These are phyloP conservation scores for Skeletonema costatum DNA, from an alignment of 108 stramenopile genomes.

Conservation along the genomic window DNA sequence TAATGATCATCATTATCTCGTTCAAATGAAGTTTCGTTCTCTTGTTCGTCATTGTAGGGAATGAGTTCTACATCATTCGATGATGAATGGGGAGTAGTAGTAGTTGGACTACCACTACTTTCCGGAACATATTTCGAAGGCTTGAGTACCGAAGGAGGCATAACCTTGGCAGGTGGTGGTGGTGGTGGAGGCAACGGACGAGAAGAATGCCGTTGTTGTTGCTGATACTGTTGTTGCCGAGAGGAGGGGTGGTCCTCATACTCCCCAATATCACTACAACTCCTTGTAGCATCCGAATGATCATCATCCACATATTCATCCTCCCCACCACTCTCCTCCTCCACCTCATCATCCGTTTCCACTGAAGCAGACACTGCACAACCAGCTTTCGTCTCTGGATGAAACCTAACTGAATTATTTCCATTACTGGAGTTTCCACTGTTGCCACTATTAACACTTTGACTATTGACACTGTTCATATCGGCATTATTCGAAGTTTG, in stretches of 20 bases:
- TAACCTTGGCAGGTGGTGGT: neutral
- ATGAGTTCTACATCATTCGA: neutral
- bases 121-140: neutral
- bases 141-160: neutral
- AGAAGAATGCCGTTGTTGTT: no score
- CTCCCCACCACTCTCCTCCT: neutral
- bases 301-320: neutral
- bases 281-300: neutral
- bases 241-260: neutral
- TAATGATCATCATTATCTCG: neutral
- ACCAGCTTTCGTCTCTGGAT: constrained; percentile 23
- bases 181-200: neutral
- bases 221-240: neutral
- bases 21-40: neutral
- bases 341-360: neutral
- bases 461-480: neutral
- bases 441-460: neutral
- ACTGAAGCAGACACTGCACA: neutral
- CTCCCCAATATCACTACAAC: neutral
- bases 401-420: constrained; percentile 13
- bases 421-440: neutral
- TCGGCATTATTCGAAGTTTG: neutral
- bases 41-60: neutral
- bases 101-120: neutral
- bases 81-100: neutral